Conservation (phyloP, 306 rosid species). For the Luffa acutangula region DNA sequence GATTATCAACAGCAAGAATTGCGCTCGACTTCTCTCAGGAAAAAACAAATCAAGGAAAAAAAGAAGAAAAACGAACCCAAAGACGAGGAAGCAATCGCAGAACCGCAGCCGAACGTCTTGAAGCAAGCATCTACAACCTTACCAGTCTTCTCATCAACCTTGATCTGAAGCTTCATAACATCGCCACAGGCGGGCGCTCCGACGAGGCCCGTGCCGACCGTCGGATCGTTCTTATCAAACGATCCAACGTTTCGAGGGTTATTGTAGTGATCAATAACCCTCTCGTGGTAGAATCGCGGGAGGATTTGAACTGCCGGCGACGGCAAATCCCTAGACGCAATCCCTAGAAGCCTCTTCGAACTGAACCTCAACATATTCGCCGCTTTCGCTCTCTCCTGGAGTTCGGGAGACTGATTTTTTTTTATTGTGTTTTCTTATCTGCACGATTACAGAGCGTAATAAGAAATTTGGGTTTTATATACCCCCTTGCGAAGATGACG, state of each 20-base stretch:
- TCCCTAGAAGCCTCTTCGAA: constrained; percentile 37
- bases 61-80: constrained; percentile 35
- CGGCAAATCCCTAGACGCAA: constrained; percentile 25
- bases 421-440: not conserved
- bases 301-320: constrained; percentile 26
- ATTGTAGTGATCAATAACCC: constrained; percentile 81
- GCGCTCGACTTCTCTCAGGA: not conserved
- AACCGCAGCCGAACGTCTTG: constrained; percentile 91
- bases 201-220: constrained; percentile 79
- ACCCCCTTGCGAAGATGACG: not conserved
- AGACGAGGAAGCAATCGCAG: constrained; percentile 88
- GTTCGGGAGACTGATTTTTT: not conserved
- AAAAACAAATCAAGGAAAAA: not conserved
- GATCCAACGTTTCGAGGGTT: constrained; percentile 84
- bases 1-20: not conserved
- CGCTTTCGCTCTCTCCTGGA: not conserved
- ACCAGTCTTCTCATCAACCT: constrained; percentile 64
- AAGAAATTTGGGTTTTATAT: not conserved
- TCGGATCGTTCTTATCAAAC: constrained; percentile 66
- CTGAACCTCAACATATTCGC: constrained; percentile 45
- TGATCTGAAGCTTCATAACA: constrained; percentile 91
- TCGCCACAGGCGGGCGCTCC: constrained; percentile 93
- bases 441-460: not conserved
- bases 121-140: constrained; percentile 78
- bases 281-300: constrained; percentile 61